Conservation (phyloP, 257 asterid genomes). For the Striga asiatica region DNA sequence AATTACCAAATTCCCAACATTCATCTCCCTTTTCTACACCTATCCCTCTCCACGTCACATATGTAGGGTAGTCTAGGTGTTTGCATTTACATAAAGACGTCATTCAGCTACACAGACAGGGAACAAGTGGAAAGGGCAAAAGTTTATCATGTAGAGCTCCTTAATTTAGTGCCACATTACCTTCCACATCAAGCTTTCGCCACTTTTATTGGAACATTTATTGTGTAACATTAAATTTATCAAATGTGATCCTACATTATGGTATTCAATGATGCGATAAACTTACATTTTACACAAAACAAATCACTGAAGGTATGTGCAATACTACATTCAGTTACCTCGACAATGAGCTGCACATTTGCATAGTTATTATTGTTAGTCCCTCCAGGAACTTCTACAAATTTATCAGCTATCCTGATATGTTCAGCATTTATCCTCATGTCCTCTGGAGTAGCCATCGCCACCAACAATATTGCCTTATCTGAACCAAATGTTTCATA, state of each 20-base stretch:
- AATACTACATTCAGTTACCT: conserved; percentile 43
- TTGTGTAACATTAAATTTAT: background rate
- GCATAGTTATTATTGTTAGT: conserved; percentile 97
- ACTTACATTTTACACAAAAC: background rate
- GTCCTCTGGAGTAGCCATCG: conserved; percentile 99
- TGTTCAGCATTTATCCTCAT: conserved; percentile 99
- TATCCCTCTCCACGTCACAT: background rate
- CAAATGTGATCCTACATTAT: conserved; percentile 4
- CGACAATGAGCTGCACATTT: conserved; percentile 94
- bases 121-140: background rate
- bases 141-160: background rate
- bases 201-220: background rate
- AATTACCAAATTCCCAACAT: conserved; percentile 2
- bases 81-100: background rate
- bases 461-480: conserved; percentile 92
- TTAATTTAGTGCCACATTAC: background rate
- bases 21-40: background rate
- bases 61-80: background rate
- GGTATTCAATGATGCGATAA: background rate
- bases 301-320: background rate
- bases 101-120: background rate
- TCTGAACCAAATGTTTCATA: conserved; percentile 93
- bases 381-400: conserved; percentile 99
- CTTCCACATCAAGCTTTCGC: background rate
- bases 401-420: conserved; percentile 96